A percentile compares a stretch with the other conserved stretches of the same genome.
These are phyloP conservation scores for Pseudoperonospora humuli DNA, from an alignment of 352 stramenopile species.

Conservation along the genomic window DNA sequence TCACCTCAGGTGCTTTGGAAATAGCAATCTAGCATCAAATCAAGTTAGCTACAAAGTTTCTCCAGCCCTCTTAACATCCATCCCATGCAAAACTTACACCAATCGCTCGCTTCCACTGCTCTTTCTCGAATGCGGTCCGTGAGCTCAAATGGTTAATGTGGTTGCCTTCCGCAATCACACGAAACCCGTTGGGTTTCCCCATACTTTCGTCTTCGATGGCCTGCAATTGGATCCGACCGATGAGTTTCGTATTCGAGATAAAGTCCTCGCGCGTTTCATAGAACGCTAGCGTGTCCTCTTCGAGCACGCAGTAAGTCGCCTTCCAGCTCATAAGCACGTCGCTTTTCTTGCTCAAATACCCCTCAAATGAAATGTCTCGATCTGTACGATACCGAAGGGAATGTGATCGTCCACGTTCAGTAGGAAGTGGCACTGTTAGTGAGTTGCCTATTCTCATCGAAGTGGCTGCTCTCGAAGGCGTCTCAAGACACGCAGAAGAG, in stretches of 20 bases:
- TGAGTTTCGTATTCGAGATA: slow-evolving; percentile 70
- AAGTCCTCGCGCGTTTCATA: slow-evolving; percentile 81
- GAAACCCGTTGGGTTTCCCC: slow-evolving; percentile 62
- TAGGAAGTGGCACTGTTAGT: slow-evolving; percentile 1
- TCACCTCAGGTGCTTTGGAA: slow-evolving; percentile 35
- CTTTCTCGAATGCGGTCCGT: slow-evolving; percentile 68
- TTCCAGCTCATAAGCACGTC: slow-evolving; percentile 68
- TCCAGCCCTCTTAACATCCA: background rate
- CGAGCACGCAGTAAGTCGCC: slow-evolving; percentile 66
- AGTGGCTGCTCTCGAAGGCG: slow-evolving; percentile 5
- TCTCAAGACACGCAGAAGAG: slow-evolving; percentile 7
- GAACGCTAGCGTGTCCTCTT: slow-evolving; percentile 68
- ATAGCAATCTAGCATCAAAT: slow-evolving; percentile 42
- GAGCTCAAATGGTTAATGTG: slow-evolving; percentile 67
- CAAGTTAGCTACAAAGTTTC: background rate
- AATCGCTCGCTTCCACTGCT: slow-evolving; percentile 76
- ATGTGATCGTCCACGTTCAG: slow-evolving; percentile 42
- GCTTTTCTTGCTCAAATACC: slow-evolving; percentile 80
- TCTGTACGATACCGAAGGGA: slow-evolving; percentile 61
- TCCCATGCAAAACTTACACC: slow-evolving; percentile 17
- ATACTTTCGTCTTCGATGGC: slow-evolving; percentile 56
- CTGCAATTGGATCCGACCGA: slow-evolving; percentile 65
- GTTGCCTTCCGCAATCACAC: slow-evolving; percentile 55
- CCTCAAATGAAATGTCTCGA: slow-evolving; percentile 71
- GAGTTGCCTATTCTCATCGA: background rate